Base-by-base conservation (phyloP, 441 rosid species). In the Erysimum pusillum region DNA sequence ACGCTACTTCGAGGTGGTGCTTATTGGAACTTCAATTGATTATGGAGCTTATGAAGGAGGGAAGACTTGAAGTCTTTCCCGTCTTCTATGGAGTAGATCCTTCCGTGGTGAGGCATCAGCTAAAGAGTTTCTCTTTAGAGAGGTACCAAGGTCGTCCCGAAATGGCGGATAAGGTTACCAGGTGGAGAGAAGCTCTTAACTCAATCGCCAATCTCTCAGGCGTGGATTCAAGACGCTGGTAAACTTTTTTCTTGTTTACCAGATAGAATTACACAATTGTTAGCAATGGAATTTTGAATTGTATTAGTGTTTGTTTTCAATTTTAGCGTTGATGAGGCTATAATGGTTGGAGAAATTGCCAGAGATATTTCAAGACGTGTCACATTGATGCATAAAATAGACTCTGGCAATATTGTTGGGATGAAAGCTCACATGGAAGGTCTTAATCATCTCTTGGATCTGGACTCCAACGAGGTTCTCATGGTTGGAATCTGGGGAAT, bases 401-500 rank as follows among this genome's bases (percentile, higher is more conserved):
- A 52, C 4, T 59, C 48, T 2, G 22, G 36, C 0, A 11, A 36
- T 15, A 20, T 67, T 5, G 42, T 80, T 46, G 73, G 75, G 39
- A 67, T 82, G 5, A 45, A 78, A 25, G 51, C 63, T 46, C 68
- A 57, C 64, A 3, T 67, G 15, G 28, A 32, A 12, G 56, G 11
- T 34, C 3, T 82, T 6, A 18, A 42, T 38, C 39, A 35, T 2
- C 18, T 25, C 10, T 34, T 82, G 32, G 12, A 46, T 31, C 2
- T 38, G 4, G 39, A 39, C 0, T 67, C 42, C n/a, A 7, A 61
- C 0, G 66, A 71, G 18, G 51, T 77, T 63, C 32, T 59, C 8
- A 49, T 75, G 15, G 12, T 80, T 2, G 85, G 82, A 7, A 74
- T 83, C 25, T 81, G 71, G 66, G 83, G 82, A 10, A 76, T 80